Evolutionary conservation across 352 stramenopile species (phyloP).

Genomic region (Phytophthora litchii): DNA sequence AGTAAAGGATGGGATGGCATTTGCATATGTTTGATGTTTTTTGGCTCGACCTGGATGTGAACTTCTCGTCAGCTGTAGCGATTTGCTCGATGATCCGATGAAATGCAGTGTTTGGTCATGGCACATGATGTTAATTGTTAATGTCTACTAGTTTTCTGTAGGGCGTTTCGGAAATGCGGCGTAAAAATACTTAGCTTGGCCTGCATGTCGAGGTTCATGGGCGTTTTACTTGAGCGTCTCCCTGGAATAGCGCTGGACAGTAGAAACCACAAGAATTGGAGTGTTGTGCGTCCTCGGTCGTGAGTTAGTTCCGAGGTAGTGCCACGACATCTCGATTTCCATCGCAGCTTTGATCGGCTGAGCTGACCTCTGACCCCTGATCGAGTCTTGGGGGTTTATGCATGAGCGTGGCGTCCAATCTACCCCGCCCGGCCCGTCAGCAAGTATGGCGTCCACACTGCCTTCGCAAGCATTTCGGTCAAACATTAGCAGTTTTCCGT

Average conservation of each 20-base stretch:
- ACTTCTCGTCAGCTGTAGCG: constrained; percentile 13
- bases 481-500: constrained; percentile 15
- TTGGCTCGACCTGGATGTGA: constrained; percentile 8
- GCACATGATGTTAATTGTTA: too few species aligned
- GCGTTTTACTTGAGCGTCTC: constrained; percentile 28
- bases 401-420: constrained; percentile 24
- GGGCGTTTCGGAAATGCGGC: constrained; percentile 24
- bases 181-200: constrained; percentile 34
- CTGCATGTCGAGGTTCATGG: background rate
- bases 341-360: constrained; percentile 7
- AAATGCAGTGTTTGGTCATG: too few species aligned
- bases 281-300: background rate
- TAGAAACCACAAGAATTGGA: constrained; percentile 22
- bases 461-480: constrained; percentile 20
- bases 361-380: constrained; percentile 5
- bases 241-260: constrained; percentile 24
- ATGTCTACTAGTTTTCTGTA: too few species aligned
- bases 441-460: constrained; percentile 30
- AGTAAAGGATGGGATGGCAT: too few species aligned
- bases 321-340: constrained; percentile 3
- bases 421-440: constrained; percentile 15
- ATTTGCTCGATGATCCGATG: constrained; percentile 8
- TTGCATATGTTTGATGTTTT: too few species aligned
- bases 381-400: constrained; percentile 31
- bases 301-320: too few species aligned